Evolutionary conservation across 495 filamentous ascomycete species (phyloP), one percentile per base, ranked within the genome.

Genomic region (Mytilinidion resinicola): DNA sequence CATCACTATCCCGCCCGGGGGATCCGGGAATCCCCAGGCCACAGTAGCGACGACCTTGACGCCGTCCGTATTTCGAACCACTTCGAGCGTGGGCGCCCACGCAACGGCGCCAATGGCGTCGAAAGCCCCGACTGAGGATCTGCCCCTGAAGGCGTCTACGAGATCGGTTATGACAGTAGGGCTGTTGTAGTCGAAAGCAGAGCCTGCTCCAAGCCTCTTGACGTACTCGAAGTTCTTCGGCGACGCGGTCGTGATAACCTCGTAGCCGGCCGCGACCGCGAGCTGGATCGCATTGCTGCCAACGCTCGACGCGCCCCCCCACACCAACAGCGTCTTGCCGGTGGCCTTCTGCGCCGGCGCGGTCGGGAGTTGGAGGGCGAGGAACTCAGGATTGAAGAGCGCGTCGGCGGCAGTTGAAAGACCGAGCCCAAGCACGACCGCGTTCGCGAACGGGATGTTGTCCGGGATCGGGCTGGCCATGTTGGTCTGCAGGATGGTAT

Each of bases 391-490:
- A 21, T 58, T 55, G 57, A 72, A 78, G 12, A 81, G 65, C 0
- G 65, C 74, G 34, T 53, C 66, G 3, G 72, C 69, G 17, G 77
- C 74, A 1, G 78, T 79, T 0, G 69, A 67, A 15, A 76, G 42
- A 3, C 65, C 61, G 9, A 77, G 64, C 3, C 76, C 75, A 9
- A 80, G 63, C 1, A 78, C 76, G 4, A 57, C 63, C 7, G 72
- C 77, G n/a, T 71, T 61, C 15, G 63, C 71, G 51, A 71, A 75
- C 8, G 71, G 53, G 21, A 80, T 54, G 11, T 59, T 46, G 21
- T 69, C 69, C 0, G 78, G 76, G 19, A 81, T 57, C n/a, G 19
- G 42, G 0, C 69, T n/a, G 1, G 64, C 53, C 51, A 72, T 34
- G n/a, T 44, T 38, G 1, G 53, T 56, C 9, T 62, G 60, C 6